Percentiles rank a stretch among this genome's conserved stretches.
Evolutionary conservation across 164 flowering plant genomes (phyloP).

Genomic region (Nymphaea thermarum): DNA sequence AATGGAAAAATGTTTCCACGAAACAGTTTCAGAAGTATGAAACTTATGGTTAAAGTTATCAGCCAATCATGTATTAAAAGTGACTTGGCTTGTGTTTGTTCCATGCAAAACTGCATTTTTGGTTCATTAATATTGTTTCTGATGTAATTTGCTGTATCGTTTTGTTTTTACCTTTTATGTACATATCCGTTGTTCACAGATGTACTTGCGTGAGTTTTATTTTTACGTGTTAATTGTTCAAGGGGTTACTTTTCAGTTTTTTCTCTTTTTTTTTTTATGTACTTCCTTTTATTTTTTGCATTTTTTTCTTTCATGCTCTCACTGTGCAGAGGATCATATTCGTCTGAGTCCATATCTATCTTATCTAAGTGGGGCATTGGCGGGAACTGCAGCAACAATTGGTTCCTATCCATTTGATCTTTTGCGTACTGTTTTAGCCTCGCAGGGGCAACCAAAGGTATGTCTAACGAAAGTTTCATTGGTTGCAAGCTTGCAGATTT

Average conservation of each 20-base stretch:
- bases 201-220: neutral
- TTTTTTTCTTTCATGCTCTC: constrained; percentile 7
- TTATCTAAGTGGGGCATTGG: constrained; percentile 80
- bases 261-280: neutral
- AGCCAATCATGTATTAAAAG: no score
- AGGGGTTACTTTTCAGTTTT: neutral
- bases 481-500: neutral
- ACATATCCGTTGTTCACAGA: neutral
- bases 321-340: constrained; percentile 68
- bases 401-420: constrained; percentile 99
- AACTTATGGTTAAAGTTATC: neutral
- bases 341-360: constrained; percentile 77
- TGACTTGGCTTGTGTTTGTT: no score
- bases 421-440: constrained; percentile 81
- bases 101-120: no score
- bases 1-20: no score
- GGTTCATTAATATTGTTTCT: no score
- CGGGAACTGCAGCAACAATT: constrained; percentile 93
- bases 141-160: no score
- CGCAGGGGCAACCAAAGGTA: constrained; percentile 99
- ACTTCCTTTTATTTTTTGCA: neutral
- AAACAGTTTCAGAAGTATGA: no score
- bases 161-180: neutral
- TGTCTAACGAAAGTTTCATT: neutral
- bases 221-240: neutral